Evolutionary conservation across 108 stramenopile genomes (phyloP).

Genomic region (Chaetoceros muelleri): DNA sequence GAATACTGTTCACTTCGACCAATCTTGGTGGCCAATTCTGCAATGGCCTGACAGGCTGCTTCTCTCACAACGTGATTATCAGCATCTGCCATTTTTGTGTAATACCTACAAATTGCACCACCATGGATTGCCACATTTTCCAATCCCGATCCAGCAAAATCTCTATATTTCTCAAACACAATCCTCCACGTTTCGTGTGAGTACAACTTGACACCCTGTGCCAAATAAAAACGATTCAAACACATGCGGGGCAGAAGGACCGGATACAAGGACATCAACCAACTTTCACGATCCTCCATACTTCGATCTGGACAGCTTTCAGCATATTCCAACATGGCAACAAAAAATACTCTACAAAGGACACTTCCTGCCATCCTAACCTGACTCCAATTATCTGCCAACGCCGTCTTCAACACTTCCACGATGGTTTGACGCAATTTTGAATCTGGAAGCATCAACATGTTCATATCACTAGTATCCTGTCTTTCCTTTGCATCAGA

Average conservation of each 20-base stretch:
- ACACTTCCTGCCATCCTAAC: conserved; percentile 94
- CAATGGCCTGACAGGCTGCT: conserved; percentile 92
- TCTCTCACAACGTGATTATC: conserved; percentile 95
- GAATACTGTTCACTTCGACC: conserved; percentile 21
- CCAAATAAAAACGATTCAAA: conserved; percentile 94
- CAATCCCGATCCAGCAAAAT: conserved; percentile 40
- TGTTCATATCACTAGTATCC: conserved; percentile 1
- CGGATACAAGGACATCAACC: conserved; percentile 36
- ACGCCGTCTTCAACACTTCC: conserved; percentile 41
- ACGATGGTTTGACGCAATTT: conserved; percentile 25
- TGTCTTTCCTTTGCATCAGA: conserved; percentile 11
- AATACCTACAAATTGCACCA: conserved; percentile 83
- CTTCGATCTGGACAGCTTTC: conserved; percentile 14
- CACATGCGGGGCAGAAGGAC: conserved; percentile 90
- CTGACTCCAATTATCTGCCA: conserved; percentile 96
- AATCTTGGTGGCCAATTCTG: conserved; percentile 86
- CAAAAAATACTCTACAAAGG: conserved; percentile 69
- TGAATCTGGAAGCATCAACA: background rate
- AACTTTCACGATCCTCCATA: conserved; percentile 4
- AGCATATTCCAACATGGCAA: conserved; percentile 33
- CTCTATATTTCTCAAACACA: conserved; percentile 35
- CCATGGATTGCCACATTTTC: conserved; percentile 65
- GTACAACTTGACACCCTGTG: conserved; percentile 91
- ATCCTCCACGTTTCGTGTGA: conserved; percentile 91
- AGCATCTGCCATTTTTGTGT: conserved; percentile 84